Evolutionary conservation across 441 rosid genomes (phyloP), one percentile per base, ranked within the genome.

Genomic region (Macaranga tanarius): DNA sequence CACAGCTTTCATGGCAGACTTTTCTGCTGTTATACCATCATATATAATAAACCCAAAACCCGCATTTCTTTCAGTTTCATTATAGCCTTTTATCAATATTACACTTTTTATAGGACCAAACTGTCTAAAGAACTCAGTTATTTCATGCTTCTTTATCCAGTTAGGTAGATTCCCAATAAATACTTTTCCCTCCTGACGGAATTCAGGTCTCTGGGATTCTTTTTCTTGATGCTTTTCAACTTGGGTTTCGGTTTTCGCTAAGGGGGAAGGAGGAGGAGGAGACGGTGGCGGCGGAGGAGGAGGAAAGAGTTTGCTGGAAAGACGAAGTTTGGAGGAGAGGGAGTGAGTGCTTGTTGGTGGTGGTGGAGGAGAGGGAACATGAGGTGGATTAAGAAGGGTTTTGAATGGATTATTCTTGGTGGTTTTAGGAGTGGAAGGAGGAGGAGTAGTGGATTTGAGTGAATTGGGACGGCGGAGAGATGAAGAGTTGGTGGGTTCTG

Each of bases 41-140:
- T 88, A 95, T 11, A 95, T 90, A 23, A 95, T 76, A 62, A 95
- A 95, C 51, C 97, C 97, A n/a, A 92, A 95, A 3, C 97, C 99
- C 0, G 88, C 88, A 85, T 95, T 95, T 66, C 88, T 87, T 72
- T 86, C 91, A 0, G 78, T 80, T 45, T 84, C 90, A 47, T 86
- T 82, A 75, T 89, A 87, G 5, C 95, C 89, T 80, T 85, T 89
- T 52, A 95, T 90, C 59, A 92, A 79, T 75, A 95, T 82, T 42
- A 83, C 87, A 62, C 81, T 86, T 78, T 85, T 79, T 74, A 95
- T 90, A 2, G 96, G 92, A 38, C 99, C 99, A 59, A 95, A 95
- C 4, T 92, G 98, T 31, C 98, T 84, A 73, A 95, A 92, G 69
- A 91, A 84, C 75, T 92, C 96, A 2, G 77, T 71, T 0, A 92